Evolutionary conservation across 1,284 basidiomycete species (phyloP), one percentile per base, ranked within the genome.

Genomic region (Hemileia vastatrix): DNA sequence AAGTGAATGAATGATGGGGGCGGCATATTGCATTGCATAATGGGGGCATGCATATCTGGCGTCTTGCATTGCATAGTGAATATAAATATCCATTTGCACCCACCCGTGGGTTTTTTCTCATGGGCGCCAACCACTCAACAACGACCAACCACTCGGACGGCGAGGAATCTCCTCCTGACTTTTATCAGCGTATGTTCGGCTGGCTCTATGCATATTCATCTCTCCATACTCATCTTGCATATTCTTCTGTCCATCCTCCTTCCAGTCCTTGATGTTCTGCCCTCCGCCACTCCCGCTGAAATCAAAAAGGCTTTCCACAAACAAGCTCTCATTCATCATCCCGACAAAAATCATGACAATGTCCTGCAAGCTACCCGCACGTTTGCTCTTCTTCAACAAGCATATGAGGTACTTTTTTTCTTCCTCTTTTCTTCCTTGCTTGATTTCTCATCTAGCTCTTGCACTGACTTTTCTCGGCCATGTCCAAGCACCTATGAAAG

Each of bases 371-470:
- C 95, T 0, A 97, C 92, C 0, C 81, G 86, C 70, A 83, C 86
- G 21, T 99, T 99, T 76, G 86, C 91, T 9, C 80, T 84, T 50
- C 78, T 98, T 13, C 93, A 96, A 71, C 89, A 93, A 70, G 94
- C 94, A 0, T 97, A 96, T 73, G 94, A 97, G 81, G 92, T 86
- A 64, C 73, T 21, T 9, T 32, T 19, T 18, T 21, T 33, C 11
- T 55, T 43, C 24, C 19, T 33, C 23, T 1, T 4, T 13, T 44
- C 13, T n/a, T 24, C 18, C 18, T 55, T 23, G 13, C 5, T 18
- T 43, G 15, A 11, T 43, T 19, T 6, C 36, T 43, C 18, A 56
- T 45, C 13, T 19, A 57, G 13, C 5, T 31, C 27, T 4, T 32
- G 8, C 18, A n/a, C n/a, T n/a, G 11, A 45, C 6, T 45, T 36